phyloP scores from a whole-genome alignment of 495 filamentous ascomycete species.

The Hyaloscypha bicolor region DNA sequence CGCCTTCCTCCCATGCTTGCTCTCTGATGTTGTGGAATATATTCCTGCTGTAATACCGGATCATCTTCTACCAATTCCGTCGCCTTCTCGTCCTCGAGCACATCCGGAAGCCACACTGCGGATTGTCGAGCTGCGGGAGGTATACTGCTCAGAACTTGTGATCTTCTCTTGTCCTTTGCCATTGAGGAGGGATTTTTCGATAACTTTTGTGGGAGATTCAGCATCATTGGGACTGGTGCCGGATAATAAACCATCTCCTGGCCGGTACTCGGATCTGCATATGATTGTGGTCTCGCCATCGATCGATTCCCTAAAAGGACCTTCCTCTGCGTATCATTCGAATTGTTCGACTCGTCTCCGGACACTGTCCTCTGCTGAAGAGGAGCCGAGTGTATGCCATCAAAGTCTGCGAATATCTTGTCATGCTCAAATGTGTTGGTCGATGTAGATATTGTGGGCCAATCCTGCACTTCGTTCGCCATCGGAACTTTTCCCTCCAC shows the following conservation, averaged over 20 bases:
- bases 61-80: constrained; percentile 20
- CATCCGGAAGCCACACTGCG: constrained; percentile 34
- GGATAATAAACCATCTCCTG: constrained; percentile 93
- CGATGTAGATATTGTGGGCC: constrained; percentile 54
- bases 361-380: constrained; percentile 18
- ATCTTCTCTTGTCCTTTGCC: constrained; percentile 69
- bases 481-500: constrained; percentile 17
- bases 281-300: constrained; percentile 56
- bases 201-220: constrained; percentile 87
- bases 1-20: constrained; percentile 35
- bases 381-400: constrained; percentile 72
- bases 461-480: constrained; percentile 32
- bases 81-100: constrained; percentile 28
- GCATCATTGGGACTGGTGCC: constrained; percentile 88
- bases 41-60: constrained; percentile 23
- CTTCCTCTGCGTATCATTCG: constrained; percentile 14
- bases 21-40: constrained; percentile 34
- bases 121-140: constrained; percentile 38
- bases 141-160: constrained; percentile 58
- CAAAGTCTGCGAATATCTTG: constrained; percentile 84
- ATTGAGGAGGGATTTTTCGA: constrained; percentile 67
- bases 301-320: constrained; percentile 25
- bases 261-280: constrained; percentile 63
- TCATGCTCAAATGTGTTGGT: constrained; percentile 70
- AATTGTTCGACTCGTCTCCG: not conserved